Base-by-base conservation (phyloP, 352 stramenopile species). In the Phytophthora tentaculata region DNA sequence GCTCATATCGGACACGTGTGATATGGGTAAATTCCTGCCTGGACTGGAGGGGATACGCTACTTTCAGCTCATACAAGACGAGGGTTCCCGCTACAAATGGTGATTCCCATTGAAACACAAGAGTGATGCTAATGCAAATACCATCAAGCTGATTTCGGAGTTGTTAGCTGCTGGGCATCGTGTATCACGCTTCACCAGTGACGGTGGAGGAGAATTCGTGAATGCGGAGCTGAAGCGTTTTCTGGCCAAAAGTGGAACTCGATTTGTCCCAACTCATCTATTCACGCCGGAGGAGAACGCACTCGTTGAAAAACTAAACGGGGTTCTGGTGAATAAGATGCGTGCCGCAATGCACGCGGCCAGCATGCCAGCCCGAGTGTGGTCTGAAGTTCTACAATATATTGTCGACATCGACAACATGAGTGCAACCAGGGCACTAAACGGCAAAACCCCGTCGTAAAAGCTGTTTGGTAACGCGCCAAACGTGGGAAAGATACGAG, bases 71-170 rank as follows among this genome's bases (percentile, higher is more conserved):
- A 61, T 66, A 16, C 39, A 66, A 32, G 56, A 61, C 28, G n/a
- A n/a, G n/a, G n/a, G n/a, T n/a, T n/a, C n/a, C n/a, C n/a, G 63
- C 0, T 71, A 52, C n/a, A 71, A 71, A 28, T 66, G 56, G 56
- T 19, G 14, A 1, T 70, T 19, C 17, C 29, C 28, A 5, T 0
- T 60, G 5, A 59, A 65, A 3, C 28, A 60, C 16, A 64, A 60
- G 17, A 43, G 19, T 5, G 20, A 70, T 14, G n/a, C 47, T 0
- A 70, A 70, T n/a, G 13, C 0, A 0, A 60, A 64, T 17, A 56
- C 54, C 0, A 55, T 64, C 2, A 24, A 39, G 10, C 8, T 70
- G 10, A 64, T 60, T 5, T 45, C 20, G 0, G 20, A 70, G 12
- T 4, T 70, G 12, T 4, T 56, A 0, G 62, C 55, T 32, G 28